Percentiles rank a stretch among this genome's conserved stretches.
phyloP scores from a whole-genome alignment of 768 basidiomycete species.

The Termitomyces sp. region DNA sequence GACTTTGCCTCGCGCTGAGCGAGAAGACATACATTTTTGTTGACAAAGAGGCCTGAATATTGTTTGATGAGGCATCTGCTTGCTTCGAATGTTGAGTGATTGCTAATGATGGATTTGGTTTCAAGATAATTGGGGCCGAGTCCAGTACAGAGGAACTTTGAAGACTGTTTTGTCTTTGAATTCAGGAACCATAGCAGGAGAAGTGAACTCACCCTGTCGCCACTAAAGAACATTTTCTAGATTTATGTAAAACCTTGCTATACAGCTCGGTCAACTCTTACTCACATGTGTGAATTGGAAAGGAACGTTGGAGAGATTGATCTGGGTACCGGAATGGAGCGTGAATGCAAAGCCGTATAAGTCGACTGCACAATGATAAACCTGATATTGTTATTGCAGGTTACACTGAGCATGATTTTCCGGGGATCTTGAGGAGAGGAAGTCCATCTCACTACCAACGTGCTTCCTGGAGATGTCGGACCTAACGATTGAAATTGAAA shows the following conservation, averaged over 20 bases:
- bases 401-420: not conserved
- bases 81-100: no score
- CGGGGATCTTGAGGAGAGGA: not conserved
- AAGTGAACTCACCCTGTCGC: not conserved
- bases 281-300: not conserved
- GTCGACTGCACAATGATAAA: not conserved
- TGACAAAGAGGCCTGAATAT: no score
- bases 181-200: not conserved
- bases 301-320: no score
- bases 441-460: not conserved
- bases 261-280: not conserved
- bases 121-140: not conserved
- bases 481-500: not conserved
- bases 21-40: not conserved
- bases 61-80: no score
- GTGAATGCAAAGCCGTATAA: not conserved
- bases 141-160: not conserved
- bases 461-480: not conserved
- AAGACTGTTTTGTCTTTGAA: not conserved
- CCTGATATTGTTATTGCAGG: rapidly evolving
- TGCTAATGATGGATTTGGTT: not conserved
- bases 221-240: not conserved
- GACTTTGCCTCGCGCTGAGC: not conserved
- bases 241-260: not conserved
- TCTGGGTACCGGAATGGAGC: not conserved